Conservation (phyloP, 78 protist species). For the Dictyostelium brefeldianum region DNA sequence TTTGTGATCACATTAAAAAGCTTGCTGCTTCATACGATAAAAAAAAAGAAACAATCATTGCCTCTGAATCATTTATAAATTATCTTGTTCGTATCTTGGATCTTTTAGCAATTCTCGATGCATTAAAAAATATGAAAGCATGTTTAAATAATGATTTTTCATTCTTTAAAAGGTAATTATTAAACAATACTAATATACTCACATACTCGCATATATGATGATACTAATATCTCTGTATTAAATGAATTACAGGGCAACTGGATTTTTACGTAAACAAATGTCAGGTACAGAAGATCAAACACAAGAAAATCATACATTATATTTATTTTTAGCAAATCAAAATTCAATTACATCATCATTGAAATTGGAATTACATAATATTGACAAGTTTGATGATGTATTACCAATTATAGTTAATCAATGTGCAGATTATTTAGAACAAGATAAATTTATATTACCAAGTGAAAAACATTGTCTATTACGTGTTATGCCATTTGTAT, state of each 20-base stretch:
- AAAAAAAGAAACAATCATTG: slow-evolving; percentile 41
- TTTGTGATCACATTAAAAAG: slow-evolving; percentile 61
- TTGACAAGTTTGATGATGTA: slow-evolving; percentile 76
- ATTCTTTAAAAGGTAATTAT: slow-evolving; percentile 88
- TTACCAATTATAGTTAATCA: slow-evolving; percentile 45
- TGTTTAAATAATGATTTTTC: slow-evolving; percentile 93
- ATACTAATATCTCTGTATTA: no score
- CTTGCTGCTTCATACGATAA: slow-evolving; percentile 66
- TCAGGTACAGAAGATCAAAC: slow-evolving; percentile 82
- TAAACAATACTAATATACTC: no score
- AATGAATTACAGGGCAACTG: slow-evolving; percentile 63
- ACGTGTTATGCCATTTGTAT: slow-evolving; percentile 84
- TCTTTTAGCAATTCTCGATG: slow-evolving; percentile 85
- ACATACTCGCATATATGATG: no score
- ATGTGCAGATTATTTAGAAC: slow-evolving; percentile 61
- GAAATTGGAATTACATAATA: slow-evolving; percentile 40
- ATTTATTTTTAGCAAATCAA: slow-evolving; percentile 88
- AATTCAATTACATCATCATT: slow-evolving; percentile 74
- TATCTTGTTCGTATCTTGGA: slow-evolving; percentile 78
- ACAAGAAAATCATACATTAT: slow-evolving; percentile 86
- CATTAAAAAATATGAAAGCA: slow-evolving; percentile 94
- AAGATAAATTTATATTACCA: slow-evolving; percentile 78
- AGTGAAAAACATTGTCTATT: slow-evolving; percentile 83
- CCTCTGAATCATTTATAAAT: slow-evolving; percentile 71
- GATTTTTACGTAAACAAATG: slow-evolving; percentile 76